Evolutionary conservation across 345 rosid species (phyloP).

Genomic region (Adansonia digitata): DNA sequence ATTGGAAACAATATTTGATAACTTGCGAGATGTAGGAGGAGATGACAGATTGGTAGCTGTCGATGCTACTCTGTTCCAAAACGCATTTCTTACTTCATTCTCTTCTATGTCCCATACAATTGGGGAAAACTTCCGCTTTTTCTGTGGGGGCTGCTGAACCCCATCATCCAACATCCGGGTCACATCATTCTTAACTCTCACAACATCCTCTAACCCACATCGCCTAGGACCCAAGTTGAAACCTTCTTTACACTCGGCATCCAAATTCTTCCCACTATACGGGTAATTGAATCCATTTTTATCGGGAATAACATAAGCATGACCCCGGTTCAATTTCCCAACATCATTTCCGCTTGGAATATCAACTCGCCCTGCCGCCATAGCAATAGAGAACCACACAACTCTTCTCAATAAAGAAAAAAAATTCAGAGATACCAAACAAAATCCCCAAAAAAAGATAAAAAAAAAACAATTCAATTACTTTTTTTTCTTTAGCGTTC

Average conservation of each 20-base stretch:
- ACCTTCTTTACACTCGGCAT: neutral
- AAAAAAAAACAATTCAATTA: neutral
- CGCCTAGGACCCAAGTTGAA: conserved; percentile 1
- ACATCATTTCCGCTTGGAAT: neutral
- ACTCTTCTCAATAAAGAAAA: neutral
- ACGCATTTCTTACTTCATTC: conserved; percentile 24
- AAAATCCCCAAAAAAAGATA: neutral
- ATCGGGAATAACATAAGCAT: neutral
- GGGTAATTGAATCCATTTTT: neutral
- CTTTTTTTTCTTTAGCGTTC: neutral
- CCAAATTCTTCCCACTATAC: neutral
- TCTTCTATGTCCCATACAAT: conserved; percentile 43
- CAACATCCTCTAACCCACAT: conserved; percentile 10
- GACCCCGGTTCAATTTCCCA: neutral
- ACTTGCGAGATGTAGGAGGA: conserved; percentile 17
- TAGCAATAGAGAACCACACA: conserved; percentile 9
- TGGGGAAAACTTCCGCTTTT: conserved; percentile 64
- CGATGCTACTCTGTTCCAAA: conserved; percentile 19
- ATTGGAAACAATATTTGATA: conserved; percentile 12
- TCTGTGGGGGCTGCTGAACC: conserved; percentile 36
- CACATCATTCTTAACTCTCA: conserved; percentile 22
- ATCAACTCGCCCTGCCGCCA: conserved; percentile 15
- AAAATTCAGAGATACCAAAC: neutral
- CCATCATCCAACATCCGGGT: conserved; percentile 14
- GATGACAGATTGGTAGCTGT: conserved; percentile 13